Conservation (phyloP, 1,284 basidiomycete species). For the Trametes versicolor region DNA sequence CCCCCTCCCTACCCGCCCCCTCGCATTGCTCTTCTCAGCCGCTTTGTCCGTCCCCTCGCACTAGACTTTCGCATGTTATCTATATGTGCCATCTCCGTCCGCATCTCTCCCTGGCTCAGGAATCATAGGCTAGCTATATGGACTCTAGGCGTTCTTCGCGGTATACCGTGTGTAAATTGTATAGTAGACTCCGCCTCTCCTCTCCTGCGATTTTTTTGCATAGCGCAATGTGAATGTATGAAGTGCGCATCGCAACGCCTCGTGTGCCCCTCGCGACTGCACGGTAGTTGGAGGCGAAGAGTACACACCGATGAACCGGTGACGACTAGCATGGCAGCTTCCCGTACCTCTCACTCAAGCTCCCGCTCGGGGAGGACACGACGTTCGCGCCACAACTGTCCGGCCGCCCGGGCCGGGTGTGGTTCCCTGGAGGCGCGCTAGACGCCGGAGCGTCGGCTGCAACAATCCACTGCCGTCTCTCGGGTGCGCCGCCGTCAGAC, state of each 20-base stretch:
- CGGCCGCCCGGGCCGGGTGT: not conserved
- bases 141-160: constrained; percentile 18
- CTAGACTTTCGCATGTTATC: constrained; percentile 40
- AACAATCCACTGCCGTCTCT: no score
- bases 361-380: not conserved
- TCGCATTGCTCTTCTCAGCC: constrained; percentile 30
- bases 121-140: constrained; percentile 29
- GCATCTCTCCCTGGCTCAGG: constrained; percentile 22
- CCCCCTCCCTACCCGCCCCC: constrained; percentile 14
- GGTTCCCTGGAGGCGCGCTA: not conserved
- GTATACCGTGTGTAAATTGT: constrained; percentile 36
- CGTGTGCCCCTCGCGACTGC: constrained; percentile 10
- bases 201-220: not conserved
- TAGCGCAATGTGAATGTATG: constrained; percentile 25
- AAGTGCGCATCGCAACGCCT: constrained; percentile 18
- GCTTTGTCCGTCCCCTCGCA: constrained; percentile 21
- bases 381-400: not conserved
- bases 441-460: not conserved
- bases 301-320: not conserved
- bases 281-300: no score
- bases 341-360: not conserved
- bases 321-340: not conserved
- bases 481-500: no score
- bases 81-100: constrained; percentile 22
- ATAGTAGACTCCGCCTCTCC: constrained; percentile 31